phyloP scores from a whole-genome alignment of 2,329 filamentous ascomycete species.

The Alternaria ethzedia region DNA sequence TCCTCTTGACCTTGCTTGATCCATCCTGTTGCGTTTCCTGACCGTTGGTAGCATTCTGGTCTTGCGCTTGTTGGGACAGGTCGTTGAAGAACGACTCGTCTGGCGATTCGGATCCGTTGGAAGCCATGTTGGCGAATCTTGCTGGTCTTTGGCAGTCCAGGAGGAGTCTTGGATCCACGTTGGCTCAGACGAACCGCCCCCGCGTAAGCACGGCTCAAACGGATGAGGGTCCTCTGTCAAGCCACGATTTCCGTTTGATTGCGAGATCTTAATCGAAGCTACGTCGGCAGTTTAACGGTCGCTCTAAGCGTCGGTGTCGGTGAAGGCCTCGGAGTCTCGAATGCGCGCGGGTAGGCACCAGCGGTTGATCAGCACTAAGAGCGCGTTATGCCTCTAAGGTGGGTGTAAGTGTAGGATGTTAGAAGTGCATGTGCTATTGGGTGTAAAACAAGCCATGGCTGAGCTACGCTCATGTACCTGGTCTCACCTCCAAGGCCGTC shows the following conservation, averaged over 20 bases:
- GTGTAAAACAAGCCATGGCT: constrained; percentile 12
- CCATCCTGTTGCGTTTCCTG: constrained; percentile 56
- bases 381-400: constrained; percentile 7
- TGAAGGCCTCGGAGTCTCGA: neutral
- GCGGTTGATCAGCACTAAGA: constrained; percentile 5
- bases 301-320: neutral
- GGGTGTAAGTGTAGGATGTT: neutral
- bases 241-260: neutral
- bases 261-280: neutral
- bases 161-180: constrained; percentile 12
- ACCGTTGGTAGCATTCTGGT: constrained; percentile 47
- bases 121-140: constrained; percentile 33
- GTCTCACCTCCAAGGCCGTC: constrained; percentile 23
- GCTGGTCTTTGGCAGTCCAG: constrained; percentile 2
- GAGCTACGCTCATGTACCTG: constrained; percentile 17
- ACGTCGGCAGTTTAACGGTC: constrained; percentile 1
- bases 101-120: constrained; percentile 40
- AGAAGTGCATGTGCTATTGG: constrained; percentile 9
- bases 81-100: constrained; percentile 64
- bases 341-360: constrained; percentile 14
- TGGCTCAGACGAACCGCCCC: constrained; percentile 8
- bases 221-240: neutral
- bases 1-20: constrained; percentile 69
- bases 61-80: constrained; percentile 53
- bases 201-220: constrained; percentile 26